Evolutionary conservation across 78 protist species (phyloP).

Genomic region (Blattamonas nauphoetae): DNA sequence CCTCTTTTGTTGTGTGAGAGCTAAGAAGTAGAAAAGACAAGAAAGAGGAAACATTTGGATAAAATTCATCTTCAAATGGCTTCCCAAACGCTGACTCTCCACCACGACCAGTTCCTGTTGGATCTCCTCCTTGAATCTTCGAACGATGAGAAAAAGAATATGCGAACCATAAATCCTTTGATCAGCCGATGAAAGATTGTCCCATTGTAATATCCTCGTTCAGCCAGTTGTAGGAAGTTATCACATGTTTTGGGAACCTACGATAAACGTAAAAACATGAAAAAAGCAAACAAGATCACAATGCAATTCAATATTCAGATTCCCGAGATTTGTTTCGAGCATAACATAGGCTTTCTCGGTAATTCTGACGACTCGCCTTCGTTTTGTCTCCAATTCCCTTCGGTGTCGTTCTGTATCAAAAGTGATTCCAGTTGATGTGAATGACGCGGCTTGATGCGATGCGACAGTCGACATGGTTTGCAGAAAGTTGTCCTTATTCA

Average conservation of each 20-base stretch:
- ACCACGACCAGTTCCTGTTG: conserved; percentile 31
- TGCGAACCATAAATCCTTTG: conserved; percentile 13
- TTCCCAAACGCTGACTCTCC: conserved; percentile 22
- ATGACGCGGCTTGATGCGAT: not conserved
- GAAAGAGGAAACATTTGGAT: not conserved
- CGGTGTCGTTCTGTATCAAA: not conserved
- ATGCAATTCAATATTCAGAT: conserved; percentile 12
- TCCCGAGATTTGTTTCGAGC: not conserved
- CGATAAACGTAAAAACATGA: too few relatives aligned
- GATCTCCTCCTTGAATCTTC: conserved; percentile 34
- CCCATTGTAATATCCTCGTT: conserved; percentile 23
- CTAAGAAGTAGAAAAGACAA: not conserved
- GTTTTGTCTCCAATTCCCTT: not conserved
- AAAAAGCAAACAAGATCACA: not conserved
- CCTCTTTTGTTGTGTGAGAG: conserved; percentile 14
- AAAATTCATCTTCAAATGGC: conserved; percentile 25
- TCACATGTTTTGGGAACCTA: conserved; percentile 24
- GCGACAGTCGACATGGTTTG: not conserved
- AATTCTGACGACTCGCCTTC: not conserved
- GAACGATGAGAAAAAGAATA: not conserved
- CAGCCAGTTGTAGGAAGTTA: not conserved
- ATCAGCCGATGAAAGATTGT: conserved; percentile 19
- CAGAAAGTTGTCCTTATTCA: not conserved
- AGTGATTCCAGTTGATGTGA: not conserved
- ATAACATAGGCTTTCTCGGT: not conserved